Evolutionary conservation across 2,329 filamentous ascomycete species (phyloP).

Genomic region (Aspergillus sojae): DNA sequence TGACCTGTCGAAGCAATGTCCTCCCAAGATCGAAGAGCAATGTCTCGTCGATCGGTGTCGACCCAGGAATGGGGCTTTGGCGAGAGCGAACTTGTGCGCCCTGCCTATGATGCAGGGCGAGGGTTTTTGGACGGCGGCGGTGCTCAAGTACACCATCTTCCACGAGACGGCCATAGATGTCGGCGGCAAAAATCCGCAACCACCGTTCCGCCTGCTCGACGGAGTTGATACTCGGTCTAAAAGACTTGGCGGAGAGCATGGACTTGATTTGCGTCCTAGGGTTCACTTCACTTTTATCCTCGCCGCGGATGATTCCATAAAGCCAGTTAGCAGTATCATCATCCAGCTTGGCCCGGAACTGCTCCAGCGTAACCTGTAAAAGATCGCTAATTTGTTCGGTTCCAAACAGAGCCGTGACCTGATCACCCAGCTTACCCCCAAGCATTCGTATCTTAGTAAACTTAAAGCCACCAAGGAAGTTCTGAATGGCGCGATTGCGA

Average conservation of each 20-base stretch:
- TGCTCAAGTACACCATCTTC: conserved; percentile 90
- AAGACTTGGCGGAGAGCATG: conserved; percentile 96
- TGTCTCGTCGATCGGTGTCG: conserved; percentile 71
- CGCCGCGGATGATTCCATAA: conserved; percentile 79
- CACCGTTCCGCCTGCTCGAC: conserved; percentile 79
- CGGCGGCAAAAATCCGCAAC: conserved; percentile 87
- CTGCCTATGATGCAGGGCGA: conserved; percentile 81
- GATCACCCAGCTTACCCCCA: conserved; percentile 92
- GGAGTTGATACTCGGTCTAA: conserved; percentile 78
- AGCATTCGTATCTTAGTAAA: conserved; percentile 94
- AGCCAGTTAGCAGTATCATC: conserved; percentile 87
- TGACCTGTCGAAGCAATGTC: conserved; percentile 74
- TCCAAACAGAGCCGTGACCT: conserved; percentile 76
- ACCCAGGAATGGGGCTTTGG: conserved; percentile 74
- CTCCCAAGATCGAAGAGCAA: conserved; percentile 75
- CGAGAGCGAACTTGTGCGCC: conserved; percentile 74
- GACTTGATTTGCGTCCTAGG: conserved; percentile 91
- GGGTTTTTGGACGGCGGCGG: conserved; percentile 79
- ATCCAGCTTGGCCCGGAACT: conserved; percentile 75
- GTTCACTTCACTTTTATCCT: conserved; percentile 87
- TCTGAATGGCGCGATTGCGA: conserved; percentile 75
- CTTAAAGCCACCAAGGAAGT: conserved; percentile 82
- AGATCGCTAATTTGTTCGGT: conserved; percentile 80
- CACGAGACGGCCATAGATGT: conserved; percentile 85
- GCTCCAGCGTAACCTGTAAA: conserved; percentile 70